Evolutionary conservation across 192 early-diverging fungal genomes (phyloP), one percentile per base, ranked within the genome.

Genomic region (Coemansia sp.): DNA sequence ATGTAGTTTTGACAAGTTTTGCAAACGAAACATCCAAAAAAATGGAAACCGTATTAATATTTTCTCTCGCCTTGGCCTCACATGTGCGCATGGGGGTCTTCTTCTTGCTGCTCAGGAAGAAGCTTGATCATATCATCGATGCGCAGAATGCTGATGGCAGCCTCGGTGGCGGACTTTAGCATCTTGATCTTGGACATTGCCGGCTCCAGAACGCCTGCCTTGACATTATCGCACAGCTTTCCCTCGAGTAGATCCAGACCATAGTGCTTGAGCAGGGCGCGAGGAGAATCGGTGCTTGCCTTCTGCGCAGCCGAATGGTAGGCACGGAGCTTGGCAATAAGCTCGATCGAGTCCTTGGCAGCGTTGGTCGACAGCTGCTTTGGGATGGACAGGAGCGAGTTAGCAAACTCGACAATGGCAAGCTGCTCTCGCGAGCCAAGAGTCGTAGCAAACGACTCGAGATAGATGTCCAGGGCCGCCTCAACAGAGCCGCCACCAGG

Each of bases 311-410:
- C 91, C 59, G 97, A 91, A 77, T 99, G 97, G 83, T 93, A 96
- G 24, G 95, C 96, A 39, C 96, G 91, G 35, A 99, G 89, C 69
- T 94, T 97, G n/a, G 95, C 84, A 18, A 99, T 94, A 35, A 99
- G 81, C 77, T 98, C 96, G 33, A 94, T 97, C 12, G 96, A 95
- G 83, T 99, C 96, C 80, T 98, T 98, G 64, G 97, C 97, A 11
- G 97, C 97, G 76, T 99, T 99, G 33, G 97, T 93, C 51, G 97
- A 93, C 16, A 99, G 85, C 24, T 94, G 96, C 88, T 99, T 99
- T 64, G 97, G 97, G 72, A 99, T 98, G 14, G 94, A 89, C 48
- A 99, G 85, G 62, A 99, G 83, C 7, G 96, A 90, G 67, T 92
- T 93, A 55, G 97, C 97, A 77, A 93, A 99, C 78, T 99, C 97